Evolutionary conservation across 345 rosid genomes (phyloP).

Genomic region (Pistacia vera): DNA sequence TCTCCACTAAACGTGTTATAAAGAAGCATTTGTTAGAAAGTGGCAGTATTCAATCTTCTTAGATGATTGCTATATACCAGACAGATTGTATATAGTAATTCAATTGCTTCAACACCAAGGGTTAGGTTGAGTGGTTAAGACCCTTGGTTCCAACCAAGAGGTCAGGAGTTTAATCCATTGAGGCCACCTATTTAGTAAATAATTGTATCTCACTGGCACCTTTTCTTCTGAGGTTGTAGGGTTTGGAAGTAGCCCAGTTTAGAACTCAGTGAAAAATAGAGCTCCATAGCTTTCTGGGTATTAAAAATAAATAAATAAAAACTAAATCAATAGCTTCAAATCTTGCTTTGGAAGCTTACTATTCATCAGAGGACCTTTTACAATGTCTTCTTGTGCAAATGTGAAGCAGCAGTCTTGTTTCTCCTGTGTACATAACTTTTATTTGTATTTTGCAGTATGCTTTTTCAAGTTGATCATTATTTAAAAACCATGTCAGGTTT

Average conservation of each 20-base stretch:
- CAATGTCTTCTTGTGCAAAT: neutral
- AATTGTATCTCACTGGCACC: no score
- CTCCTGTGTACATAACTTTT: neutral
- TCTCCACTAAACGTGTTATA: neutral
- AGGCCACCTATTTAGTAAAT: no score
- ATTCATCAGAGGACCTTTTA: neutral
- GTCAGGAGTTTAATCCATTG: no score
- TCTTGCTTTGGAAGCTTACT: neutral
- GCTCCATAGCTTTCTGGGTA: no score
- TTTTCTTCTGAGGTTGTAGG: no score
- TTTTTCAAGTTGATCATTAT: neutral
- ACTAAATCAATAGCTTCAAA: neutral
- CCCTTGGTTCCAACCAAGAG: no score
- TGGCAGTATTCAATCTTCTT: neutral
- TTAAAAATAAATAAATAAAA: no score
- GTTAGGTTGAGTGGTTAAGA: no score
- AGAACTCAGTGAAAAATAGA: no score
- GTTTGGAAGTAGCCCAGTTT: no score
- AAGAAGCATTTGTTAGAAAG: neutral
- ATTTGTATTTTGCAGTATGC: neutral
- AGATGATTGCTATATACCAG: neutral
- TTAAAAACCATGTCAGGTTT: neutral
- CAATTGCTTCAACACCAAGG: neutral
- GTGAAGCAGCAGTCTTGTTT: neutral
- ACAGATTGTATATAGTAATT: neutral